Base-by-base conservation (phyloP, 495 filamentous ascomycete species). In the Penicillium steckii region DNA sequence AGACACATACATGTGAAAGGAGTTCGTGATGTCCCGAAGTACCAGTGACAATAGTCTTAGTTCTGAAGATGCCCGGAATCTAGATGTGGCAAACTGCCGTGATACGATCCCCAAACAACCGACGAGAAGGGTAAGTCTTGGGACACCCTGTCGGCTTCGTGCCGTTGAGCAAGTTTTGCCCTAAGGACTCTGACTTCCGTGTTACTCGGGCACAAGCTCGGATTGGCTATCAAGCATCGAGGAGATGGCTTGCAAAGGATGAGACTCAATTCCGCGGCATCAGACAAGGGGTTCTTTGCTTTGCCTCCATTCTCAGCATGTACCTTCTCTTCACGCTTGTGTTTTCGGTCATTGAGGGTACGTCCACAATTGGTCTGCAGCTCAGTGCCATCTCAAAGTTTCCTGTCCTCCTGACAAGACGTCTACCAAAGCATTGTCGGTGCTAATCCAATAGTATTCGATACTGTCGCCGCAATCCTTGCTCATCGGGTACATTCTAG, bases 101-200 rank as follows among this genome's bases (percentile, higher is more conserved):
- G 43, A 49, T 48, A 59, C 50, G 50, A 17, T 18, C 3, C 19
- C 30, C 21, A 44, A 27, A 17, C 35, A 50, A 53, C 61, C 24
- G 54, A 58, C 53, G 6, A 63, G 56, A 66, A 63, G 47, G 60
- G 60, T 35, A 58, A 48, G 46, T 54, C 51, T 56, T 56, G 37
- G 23, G 15, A 8, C 27, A 46, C 37, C 41, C 32, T 52, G 33
- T 58, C 52, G 56, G 56, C 54, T 55, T 53, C 51, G 45, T 64
- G 48, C 52, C 46, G 56, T 21, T 52, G 57, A 52, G 54, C 52
- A 50, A 26, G 23, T 58, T 58, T 57, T 51, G 37, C 30, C 45
- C 51, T 55, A 46, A 52, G 38, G 13, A 8, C 33, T 35, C 40
- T 50, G 45, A 27, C 29, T 23, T 40, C 35, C 52, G 62, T 63